Conservation (phyloP, 768 basidiomycete species). For the Hericium coralloides region DNA sequence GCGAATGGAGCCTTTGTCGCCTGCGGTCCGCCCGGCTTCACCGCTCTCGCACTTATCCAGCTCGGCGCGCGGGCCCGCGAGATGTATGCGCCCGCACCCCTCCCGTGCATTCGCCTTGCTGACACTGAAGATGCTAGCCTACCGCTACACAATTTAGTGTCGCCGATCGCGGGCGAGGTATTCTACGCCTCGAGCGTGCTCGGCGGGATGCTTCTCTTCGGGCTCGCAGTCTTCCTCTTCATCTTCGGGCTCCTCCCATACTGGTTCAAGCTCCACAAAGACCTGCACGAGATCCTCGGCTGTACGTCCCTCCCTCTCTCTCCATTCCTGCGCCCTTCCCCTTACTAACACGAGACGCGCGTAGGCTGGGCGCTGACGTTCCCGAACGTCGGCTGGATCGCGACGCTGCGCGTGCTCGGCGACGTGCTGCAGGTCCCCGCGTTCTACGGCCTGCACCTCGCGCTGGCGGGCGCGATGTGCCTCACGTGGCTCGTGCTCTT, state of each 20-base stretch:
- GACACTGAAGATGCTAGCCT: slow-evolving; percentile 21
- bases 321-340: not conserved
- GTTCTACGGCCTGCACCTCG: slow-evolving; percentile 29
- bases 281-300: slow-evolving; percentile 36
- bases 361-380: slow-evolving; percentile 38
- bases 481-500: slow-evolving; percentile 33
- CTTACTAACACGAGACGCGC: not conserved
- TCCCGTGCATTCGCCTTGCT: not conserved
- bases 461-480: slow-evolving; percentile 33
- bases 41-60: slow-evolving; percentile 37
- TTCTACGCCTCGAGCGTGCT: slow-evolving; percentile 36
- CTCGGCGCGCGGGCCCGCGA: slow-evolving; percentile 29
- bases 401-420: slow-evolving; percentile 30
- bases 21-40: slow-evolving; percentile 41
- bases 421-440: slow-evolving; percentile 32
- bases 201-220: slow-evolving; percentile 31
- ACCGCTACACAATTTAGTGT: slow-evolving; percentile 26
- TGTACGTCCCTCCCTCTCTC: slow-evolving; percentile 23
- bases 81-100: slow-evolving; percentile 22
- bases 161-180: slow-evolving; percentile 32
- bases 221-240: slow-evolving; percentile 40
- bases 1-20: slow-evolving; percentile 41
- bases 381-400: slow-evolving; percentile 42
- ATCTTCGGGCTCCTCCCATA: slow-evolving; percentile 35
- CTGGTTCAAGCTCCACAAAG: slow-evolving; percentile 41